A percentile compares a stretch with the other conserved stretches of the same genome.
phyloP scores from a whole-genome alignment of 2,329 filamentous ascomycete species.

The Exophiala alcalophila region DNA sequence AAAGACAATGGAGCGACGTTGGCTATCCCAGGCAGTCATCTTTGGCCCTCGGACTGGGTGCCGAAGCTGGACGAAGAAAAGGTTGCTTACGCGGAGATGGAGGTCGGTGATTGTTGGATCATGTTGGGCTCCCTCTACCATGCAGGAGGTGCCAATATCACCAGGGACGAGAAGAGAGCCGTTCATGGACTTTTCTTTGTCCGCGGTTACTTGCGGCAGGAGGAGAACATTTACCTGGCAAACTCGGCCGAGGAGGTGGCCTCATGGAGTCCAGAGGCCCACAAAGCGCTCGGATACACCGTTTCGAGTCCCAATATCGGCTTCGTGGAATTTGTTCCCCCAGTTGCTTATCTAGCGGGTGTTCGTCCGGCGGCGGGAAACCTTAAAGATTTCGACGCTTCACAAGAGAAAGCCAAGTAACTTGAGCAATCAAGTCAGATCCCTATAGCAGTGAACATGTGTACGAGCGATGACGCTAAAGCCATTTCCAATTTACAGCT shows the following conservation, averaged over 20 bases:
- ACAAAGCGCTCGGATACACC: conserved; percentile 27
- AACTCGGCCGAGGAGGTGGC: conserved; percentile 27
- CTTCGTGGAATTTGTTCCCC: conserved; percentile 18
- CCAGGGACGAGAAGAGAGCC: conserved; percentile 22
- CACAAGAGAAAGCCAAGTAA: conserved; percentile 11
- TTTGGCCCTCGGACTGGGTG: conserved; percentile 24
- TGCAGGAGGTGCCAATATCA: conserved; percentile 34
- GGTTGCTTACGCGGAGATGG: conserved; percentile 33
- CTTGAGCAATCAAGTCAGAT: no score
- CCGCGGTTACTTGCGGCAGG: conserved; percentile 19
- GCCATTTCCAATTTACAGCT: no score
- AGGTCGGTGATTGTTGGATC: conserved; percentile 38
- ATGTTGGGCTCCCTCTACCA: conserved; percentile 38
- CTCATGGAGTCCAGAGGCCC: conserved; percentile 26
- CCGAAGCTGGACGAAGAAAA: conserved; percentile 20
- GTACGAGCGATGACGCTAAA: no score
- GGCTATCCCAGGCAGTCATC: conserved; percentile 33
- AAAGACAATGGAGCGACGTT: conserved; percentile 34
- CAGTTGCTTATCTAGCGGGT: conserved; percentile 5
- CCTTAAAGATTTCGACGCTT: conserved; percentile 7
- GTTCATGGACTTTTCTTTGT: conserved; percentile 28
- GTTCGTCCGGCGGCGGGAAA: neutral
- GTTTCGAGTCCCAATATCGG: conserved; percentile 30
- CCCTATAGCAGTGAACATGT: no score
- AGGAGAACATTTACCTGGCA: conserved; percentile 22